phyloP scores from a whole-genome alignment of 352 stramenopile species.

The Nothophytophthora sp. region DNA sequence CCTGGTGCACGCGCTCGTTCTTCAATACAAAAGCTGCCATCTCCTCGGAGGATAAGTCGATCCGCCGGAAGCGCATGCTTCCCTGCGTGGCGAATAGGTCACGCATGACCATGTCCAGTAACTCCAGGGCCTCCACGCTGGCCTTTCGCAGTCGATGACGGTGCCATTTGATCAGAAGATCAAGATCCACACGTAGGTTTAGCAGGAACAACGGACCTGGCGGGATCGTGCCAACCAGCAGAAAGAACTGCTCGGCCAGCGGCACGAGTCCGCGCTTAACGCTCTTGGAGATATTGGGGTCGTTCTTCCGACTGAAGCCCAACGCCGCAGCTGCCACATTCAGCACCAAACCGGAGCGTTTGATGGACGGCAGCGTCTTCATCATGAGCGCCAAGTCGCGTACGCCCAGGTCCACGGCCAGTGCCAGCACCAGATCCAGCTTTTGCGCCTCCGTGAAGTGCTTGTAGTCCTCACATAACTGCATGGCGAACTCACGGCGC shows the following conservation, averaged over 20 bases:
- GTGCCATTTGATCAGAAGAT: constrained; percentile 50
- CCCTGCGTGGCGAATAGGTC: constrained; percentile 84
- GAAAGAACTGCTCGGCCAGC: constrained; percentile 79
- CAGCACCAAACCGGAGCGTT: constrained; percentile 77
- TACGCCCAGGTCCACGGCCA: constrained; percentile 78
- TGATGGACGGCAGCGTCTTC: constrained; percentile 76
- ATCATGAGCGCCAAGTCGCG: constrained; percentile 83
- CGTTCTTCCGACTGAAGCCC: constrained; percentile 81
- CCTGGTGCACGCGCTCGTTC: constrained; percentile 76
- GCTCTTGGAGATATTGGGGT: constrained; percentile 83
- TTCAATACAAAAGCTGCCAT: constrained; percentile 67
- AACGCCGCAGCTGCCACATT: constrained; percentile 76
- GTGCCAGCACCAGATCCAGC: constrained; percentile 74
- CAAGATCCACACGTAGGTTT: constrained; percentile 69
- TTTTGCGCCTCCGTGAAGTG: constrained; percentile 79
- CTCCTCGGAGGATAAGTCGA: constrained; percentile 75
- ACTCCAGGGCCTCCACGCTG: constrained; percentile 67
- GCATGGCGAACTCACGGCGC: constrained; percentile 72
- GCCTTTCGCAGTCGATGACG: constrained; percentile 40
- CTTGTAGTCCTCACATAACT: constrained; percentile 76
- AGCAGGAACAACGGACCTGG: constrained; percentile 75
- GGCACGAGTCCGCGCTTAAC: constrained; percentile 85
- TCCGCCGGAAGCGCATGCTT: constrained; percentile 78
- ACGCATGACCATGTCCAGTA: constrained; percentile 82
- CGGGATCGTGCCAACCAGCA: constrained; percentile 71